Conservation (phyloP, 305 asterid genomes). For the Rubia peregrina region DNA sequence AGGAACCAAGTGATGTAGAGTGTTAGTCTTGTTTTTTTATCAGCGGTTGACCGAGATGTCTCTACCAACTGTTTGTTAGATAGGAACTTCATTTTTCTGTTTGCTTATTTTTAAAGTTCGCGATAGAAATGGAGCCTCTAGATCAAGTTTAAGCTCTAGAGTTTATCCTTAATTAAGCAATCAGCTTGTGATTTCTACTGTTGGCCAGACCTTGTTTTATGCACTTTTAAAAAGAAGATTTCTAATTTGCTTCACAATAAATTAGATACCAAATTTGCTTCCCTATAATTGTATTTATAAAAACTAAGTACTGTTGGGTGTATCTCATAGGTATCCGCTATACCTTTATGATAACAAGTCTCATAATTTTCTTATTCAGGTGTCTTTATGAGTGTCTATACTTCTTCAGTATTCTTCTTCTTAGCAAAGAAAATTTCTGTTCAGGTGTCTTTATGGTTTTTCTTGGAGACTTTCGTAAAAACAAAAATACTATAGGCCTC, state of each 20-base stretch:
- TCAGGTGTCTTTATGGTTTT: not conserved
- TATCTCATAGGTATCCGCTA: not conserved
- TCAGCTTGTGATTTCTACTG: not conserved
- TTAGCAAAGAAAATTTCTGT: not conserved
- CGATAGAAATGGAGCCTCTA: not conserved
- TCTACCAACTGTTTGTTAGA: not conserved
- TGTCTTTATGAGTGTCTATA: no score
- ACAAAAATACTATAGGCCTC: no score
- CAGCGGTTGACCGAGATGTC: not conserved
- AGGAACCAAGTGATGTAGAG: not conserved
- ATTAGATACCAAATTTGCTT: not conserved
- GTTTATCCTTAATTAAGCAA: not conserved
- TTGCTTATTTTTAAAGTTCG: not conserved
- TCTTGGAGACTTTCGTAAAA: not conserved
- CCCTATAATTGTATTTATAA: not conserved
- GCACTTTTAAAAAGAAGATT: not conserved
- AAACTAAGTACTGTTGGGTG: not conserved
- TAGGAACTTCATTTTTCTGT: not conserved
- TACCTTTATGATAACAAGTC: not conserved
- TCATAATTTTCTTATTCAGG: no score
- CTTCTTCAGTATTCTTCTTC: no score
- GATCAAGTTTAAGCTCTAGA: not conserved
- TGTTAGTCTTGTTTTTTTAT: not conserved
- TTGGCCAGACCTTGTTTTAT: not conserved
- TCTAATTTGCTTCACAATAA: not conserved